phyloP scores from a whole-genome alignment of 2,329 filamentous ascomycete species.

The Neocucurbitaria cava region DNA sequence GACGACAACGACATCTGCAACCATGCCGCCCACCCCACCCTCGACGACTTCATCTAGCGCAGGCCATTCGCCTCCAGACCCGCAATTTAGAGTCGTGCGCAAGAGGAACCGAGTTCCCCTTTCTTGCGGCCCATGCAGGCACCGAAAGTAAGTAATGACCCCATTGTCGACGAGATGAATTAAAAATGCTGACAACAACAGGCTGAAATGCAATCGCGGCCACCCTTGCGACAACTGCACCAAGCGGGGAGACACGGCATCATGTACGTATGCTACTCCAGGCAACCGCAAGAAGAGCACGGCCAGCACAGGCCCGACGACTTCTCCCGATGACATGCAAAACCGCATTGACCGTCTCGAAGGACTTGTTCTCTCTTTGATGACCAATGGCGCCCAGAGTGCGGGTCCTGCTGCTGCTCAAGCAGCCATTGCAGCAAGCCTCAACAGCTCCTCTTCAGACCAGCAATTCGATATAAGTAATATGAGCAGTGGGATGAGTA shows the following conservation, averaged over 20 bases:
- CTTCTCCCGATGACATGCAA: slow-evolving; percentile 93
- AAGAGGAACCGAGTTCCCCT: slow-evolving; percentile 92
- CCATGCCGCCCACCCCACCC: slow-evolving; percentile 78
- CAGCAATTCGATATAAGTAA: slow-evolving; percentile 59
- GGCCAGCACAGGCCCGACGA: slow-evolving; percentile 62
- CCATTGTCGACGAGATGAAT: not conserved
- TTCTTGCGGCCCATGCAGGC: slow-evolving; percentile 89
- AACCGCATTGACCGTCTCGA: slow-evolving; percentile 96
- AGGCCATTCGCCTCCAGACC: slow-evolving; percentile 83
- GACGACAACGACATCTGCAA: slow-evolving; percentile 4
- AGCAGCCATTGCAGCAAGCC: slow-evolving; percentile 61
- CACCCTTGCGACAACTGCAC: slow-evolving; percentile 94
- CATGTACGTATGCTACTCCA: slow-evolving; percentile 81
- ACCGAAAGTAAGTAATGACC: slow-evolving; percentile 74
- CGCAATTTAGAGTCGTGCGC: slow-evolving; percentile 85
- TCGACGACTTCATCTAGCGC: slow-evolving; percentile 79
- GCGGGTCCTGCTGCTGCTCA: slow-evolving; percentile 66
- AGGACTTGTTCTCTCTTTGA: slow-evolving; percentile 87
- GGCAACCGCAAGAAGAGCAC: slow-evolving; percentile 74
- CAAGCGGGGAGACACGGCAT: slow-evolving; percentile 80
- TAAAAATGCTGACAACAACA: slow-evolving; percentile 40
- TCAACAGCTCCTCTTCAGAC: slow-evolving; percentile 49
- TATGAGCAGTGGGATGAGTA: slow-evolving; percentile 63
- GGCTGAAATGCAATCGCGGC: slow-evolving; percentile 89
- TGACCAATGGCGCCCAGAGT: slow-evolving; percentile 82